Evolutionary conservation across 2,329 filamentous ascomycete genomes (phyloP).

Genomic region (Ramularia endophylla): DNA sequence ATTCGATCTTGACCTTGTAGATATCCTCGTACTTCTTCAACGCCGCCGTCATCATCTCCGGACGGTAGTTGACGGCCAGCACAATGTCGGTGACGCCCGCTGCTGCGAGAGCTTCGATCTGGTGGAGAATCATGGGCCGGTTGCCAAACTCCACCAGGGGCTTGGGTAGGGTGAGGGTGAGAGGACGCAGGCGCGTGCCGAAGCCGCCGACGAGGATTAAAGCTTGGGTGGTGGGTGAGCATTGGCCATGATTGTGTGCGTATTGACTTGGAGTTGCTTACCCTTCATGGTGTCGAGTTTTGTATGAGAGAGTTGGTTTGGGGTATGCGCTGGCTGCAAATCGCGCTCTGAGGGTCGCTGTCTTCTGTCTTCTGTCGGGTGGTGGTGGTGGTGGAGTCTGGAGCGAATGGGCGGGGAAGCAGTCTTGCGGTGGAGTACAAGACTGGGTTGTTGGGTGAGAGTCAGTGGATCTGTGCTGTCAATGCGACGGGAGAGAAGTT

Average conservation of each 20-base stretch:
- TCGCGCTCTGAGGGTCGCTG: neutral
- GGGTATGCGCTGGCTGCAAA: neutral
- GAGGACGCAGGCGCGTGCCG: conserved; percentile 92
- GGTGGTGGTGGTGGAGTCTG: conserved; percentile 8
- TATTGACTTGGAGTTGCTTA: conserved; percentile 5
- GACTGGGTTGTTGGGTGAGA: conserved; percentile 10
- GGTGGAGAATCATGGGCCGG: conserved; percentile 98
- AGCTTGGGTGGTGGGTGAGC: conserved; percentile 50
- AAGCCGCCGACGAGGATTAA: conserved; percentile 99
- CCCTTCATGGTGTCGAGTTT: conserved; percentile 20
- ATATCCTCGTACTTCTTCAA: conserved; percentile 90
- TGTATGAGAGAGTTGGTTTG: neutral
- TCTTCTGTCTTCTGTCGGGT: too few relatives aligned
- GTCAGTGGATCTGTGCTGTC: neutral
- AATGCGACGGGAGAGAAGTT: neutral
- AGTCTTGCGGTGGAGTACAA: conserved; percentile 33
- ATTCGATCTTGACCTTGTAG: conserved; percentile 93
- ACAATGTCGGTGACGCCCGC: conserved; percentile 97
- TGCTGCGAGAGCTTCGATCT: conserved; percentile 88
- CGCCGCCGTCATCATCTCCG: conserved; percentile 93
- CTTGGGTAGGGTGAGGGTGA: conserved; percentile 95
- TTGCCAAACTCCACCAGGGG: conserved; percentile 98
- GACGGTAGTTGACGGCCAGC: conserved; percentile 96
- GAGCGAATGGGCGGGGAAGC: conserved; percentile 8
- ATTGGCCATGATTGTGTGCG: conserved; percentile 3